These are phyloP conservation scores for Coemansia sp. DNA, from an alignment of 371 early-diverging fungal genomes.

Conservation along the genomic window DNA sequence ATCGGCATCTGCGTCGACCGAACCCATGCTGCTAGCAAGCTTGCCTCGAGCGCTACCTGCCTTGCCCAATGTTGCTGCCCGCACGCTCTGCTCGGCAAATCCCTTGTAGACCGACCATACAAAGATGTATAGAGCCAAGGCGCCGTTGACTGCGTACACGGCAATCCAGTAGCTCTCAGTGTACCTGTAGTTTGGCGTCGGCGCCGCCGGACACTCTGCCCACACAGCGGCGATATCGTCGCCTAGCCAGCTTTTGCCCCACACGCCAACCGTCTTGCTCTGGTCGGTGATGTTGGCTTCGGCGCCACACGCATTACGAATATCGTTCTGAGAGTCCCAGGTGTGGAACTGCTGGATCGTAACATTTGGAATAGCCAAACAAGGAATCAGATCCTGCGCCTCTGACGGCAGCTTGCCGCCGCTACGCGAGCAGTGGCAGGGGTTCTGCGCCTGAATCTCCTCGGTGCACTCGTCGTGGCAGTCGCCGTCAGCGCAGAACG, in stretches of 20 bases:
- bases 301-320: constrained; percentile 52
- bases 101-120: constrained; percentile 57
- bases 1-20: constrained; percentile 21
- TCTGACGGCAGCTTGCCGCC: constrained; percentile 24
- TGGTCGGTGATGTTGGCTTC: constrained; percentile 41
- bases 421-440: constrained; percentile 33
- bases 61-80: constrained; percentile 6
- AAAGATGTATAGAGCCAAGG: constrained; percentile 48
- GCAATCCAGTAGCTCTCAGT: constrained; percentile 62
- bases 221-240: constrained; percentile 47
- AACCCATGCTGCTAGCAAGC: constrained; percentile 9
- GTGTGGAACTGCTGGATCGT: constrained; percentile 58
- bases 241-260: constrained; percentile 31
- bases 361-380: constrained; percentile 25
- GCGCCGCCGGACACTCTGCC: constrained; percentile 54
- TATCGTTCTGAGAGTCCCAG: constrained; percentile 48
- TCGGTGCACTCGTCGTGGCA: constrained; percentile 40
- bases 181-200: constrained; percentile 54
- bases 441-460: constrained; percentile 22
- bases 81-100: constrained; percentile 33
- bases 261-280: constrained; percentile 41
- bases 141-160: constrained; percentile 50
- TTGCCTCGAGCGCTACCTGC: constrained; percentile 13
- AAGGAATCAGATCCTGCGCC: constrained; percentile 16
- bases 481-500: constrained; percentile 43